Percentiles rank a stretch among this genome's conserved stretches.
Conservation (phyloP, 179 eudicot genomes). For the Carnegiea gigantea region DNA sequence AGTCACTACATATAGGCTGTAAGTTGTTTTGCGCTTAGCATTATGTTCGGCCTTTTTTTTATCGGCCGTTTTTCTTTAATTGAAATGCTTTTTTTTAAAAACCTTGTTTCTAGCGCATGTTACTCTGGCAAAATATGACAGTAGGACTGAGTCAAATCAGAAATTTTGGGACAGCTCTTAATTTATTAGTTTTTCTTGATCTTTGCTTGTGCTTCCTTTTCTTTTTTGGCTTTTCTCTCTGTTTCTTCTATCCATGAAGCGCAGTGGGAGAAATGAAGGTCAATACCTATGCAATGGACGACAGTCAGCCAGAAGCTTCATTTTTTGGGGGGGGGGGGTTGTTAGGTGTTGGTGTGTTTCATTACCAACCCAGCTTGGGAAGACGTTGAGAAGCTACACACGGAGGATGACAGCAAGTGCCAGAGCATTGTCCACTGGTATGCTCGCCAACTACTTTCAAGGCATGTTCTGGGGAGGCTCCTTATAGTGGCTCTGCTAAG, state of each 20-base stretch:
- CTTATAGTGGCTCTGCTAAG: too few relatives aligned
- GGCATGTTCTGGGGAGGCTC: too few relatives aligned
- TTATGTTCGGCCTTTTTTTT: neutral
- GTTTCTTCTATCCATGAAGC: neutral
- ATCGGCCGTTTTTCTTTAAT: neutral
- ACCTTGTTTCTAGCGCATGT: constrained; percentile 15
- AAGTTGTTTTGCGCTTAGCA: constrained; percentile 17
- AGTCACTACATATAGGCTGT: constrained; percentile 5
- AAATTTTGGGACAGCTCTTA: neutral
- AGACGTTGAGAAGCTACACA: too few relatives aligned
- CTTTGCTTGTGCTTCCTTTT: neutral
- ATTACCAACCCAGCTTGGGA: too few relatives aligned
- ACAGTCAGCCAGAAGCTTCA: neutral
- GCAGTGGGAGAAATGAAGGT: neutral
- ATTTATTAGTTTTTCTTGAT: neutral
- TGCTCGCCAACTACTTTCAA: too few relatives aligned
- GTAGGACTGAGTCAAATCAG: constrained; percentile 22
- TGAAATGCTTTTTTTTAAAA: constrained; percentile 4
- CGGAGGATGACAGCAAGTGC: too few relatives aligned
- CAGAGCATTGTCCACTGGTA: too few relatives aligned
- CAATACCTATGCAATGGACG: neutral
- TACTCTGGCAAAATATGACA: constrained; percentile 11
- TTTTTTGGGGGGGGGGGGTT: too few relatives aligned
- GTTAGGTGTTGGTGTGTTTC: too few relatives aligned
- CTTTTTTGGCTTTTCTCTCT: too few relatives aligned